Evolutionary conservation across 176 grass and related monocot species (phyloP), one percentile per base, ranked within the genome.

Genomic region (Cenchrus purpureus): DNA sequence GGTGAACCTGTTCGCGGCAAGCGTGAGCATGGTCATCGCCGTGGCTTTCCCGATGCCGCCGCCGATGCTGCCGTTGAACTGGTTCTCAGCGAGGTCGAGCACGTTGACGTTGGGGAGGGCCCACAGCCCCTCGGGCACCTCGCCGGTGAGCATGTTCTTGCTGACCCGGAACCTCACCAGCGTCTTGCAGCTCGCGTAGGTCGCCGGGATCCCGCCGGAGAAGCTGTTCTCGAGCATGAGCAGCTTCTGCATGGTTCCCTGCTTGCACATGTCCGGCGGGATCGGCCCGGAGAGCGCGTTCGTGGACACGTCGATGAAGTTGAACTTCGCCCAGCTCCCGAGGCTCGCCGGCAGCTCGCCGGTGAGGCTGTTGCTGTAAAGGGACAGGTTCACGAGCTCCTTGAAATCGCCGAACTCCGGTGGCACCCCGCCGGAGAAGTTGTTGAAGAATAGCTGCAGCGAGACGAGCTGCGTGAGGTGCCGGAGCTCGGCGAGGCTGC

Each of bases 231-330:
- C 91, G 8, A 98, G 93, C 50, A 98, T 71, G 13, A 98, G 87
- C 78, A 98, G 86, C 85, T 82, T 95, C 1, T 11, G 12, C 96
- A 95, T 95, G 29, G 54, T 89, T 29, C 96, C 91, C 40, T 17
- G 70, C 80, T 76, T 89, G 87, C 96, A 95, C 96, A 98, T 95
- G 83, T 94, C 91, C 28, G 87, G 93, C 54, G 96, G 96, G 65
- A 98, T 95, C 31, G 87, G 73, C 0, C 96, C 96, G 0, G 91
- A 86, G 4, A 98, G 78, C 56, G 13, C 22, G 78, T 98, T 98
- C 10, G 96, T 92, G 0, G 96, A 95, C 37, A 98, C 96, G 76
- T 98, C 96, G 70, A 98, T 98, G 85, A 87, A 98, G 80, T 94
- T 87, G 86, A 98, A 64, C 19, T 48, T n/a, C 6, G 81, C 43